Evolutionary conservation across 2,329 filamentous ascomycete genomes (phyloP).

Genomic region (Xylaria sp.): DNA sequence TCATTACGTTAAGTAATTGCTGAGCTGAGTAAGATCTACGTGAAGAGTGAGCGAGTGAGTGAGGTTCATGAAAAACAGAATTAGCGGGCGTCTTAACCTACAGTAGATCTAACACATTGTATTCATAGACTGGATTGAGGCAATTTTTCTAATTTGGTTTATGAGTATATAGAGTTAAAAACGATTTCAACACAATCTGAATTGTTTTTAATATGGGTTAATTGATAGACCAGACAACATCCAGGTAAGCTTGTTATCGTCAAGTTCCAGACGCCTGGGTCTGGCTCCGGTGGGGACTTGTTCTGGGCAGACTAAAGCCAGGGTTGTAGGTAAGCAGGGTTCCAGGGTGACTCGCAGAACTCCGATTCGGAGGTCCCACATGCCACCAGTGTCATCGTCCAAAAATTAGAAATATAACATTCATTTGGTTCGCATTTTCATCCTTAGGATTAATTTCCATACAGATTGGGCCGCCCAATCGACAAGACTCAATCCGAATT

Average conservation of each 20-base stretch:
- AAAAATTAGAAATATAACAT: too few relatives aligned
- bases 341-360: background rate
- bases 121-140: too few relatives aligned
- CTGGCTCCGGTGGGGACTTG: too few relatives aligned
- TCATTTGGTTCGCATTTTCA: background rate
- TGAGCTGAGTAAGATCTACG: background rate
- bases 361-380: conserved; percentile 32
- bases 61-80: conserved; percentile 27
- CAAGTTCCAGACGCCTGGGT: too few relatives aligned
- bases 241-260: too few relatives aligned
- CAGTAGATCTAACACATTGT: too few relatives aligned
- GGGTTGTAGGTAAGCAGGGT: background rate
- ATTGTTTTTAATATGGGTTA: too few relatives aligned
- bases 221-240: too few relatives aligned
- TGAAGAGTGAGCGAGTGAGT: conserved; percentile 7
- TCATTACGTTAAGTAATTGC: background rate
- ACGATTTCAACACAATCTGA: too few relatives aligned
- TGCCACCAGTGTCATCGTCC: conserved; percentile 16
- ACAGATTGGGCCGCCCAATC: background rate
- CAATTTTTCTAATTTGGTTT: too few relatives aligned
- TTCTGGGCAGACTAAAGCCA: background rate
- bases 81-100: too few relatives aligned
- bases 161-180: too few relatives aligned
- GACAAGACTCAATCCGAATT: background rate
- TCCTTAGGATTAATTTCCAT: background rate